Conservation (phyloP, 2,329 filamentous ascomycete species). For the Leptographium radiaticola region DNA sequence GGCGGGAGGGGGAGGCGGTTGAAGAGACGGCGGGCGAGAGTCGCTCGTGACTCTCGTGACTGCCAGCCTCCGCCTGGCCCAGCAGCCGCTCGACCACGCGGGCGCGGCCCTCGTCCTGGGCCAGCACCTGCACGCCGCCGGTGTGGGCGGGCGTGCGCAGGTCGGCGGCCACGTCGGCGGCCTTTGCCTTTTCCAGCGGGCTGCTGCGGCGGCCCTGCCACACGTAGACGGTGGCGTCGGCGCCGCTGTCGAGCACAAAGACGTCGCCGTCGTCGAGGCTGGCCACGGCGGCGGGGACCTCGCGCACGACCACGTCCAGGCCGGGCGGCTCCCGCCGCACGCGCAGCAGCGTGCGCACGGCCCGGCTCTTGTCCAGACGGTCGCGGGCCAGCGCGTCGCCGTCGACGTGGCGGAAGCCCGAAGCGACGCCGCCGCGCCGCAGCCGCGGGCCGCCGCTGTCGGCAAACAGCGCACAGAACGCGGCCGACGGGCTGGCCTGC, state of each 20-base stretch:
- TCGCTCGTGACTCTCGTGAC: background rate
- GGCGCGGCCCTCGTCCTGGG: constrained; percentile 44
- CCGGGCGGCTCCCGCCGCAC: constrained; percentile 43
- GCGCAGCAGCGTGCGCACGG: constrained; percentile 38
- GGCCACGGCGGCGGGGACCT: constrained; percentile 47
- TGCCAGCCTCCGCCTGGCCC: constrained; percentile 27
- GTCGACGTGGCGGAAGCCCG: constrained; percentile 53
- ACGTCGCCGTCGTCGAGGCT: constrained; percentile 55
- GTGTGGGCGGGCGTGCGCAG: constrained; percentile 47
- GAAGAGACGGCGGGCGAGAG: constrained; percentile 14
- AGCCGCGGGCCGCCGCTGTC: constrained; percentile 33
- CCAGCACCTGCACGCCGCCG: constrained; percentile 50
- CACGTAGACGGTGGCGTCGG: constrained; percentile 51
- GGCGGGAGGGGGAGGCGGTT: constrained; percentile 16
- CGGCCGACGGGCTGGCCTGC: constrained; percentile 43
- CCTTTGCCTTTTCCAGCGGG: constrained; percentile 57
- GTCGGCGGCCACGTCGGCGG: constrained; percentile 53
- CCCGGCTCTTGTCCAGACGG: constrained; percentile 9
- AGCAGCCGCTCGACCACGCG: constrained; percentile 42
- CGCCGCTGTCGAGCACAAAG: constrained; percentile 48
- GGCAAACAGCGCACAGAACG: constrained; percentile 51
- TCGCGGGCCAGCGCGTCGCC: background rate
- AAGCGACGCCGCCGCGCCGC: constrained; percentile 43
- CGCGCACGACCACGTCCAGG: constrained; percentile 43
- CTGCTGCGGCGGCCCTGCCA: constrained; percentile 55